Conservation (phyloP, 441 rosid species). For the Jatropha podagrica region DNA sequence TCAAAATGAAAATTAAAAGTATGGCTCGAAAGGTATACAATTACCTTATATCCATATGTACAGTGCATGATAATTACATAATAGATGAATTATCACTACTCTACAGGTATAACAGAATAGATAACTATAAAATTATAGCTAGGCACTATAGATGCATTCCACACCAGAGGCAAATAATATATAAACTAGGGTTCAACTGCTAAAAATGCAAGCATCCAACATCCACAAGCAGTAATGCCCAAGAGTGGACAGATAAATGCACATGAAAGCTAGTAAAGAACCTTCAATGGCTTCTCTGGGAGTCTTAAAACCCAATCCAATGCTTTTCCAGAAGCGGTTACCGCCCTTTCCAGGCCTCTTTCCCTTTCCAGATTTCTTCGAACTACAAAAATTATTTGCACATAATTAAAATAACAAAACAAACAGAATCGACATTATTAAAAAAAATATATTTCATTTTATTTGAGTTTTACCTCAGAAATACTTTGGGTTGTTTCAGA, state of each 20-base stretch:
- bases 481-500: slow-evolving; percentile 76
- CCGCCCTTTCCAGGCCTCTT: slow-evolving; percentile 86
- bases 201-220: not conserved
- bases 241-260: not conserved
- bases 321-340: slow-evolving; percentile 70
- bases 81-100: not conserved
- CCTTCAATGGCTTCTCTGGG: slow-evolving; percentile 86
- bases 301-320: slow-evolving; percentile 81
- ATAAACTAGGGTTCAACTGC: not conserved
- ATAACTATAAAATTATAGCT: not conserved
- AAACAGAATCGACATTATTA: not conserved
- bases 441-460: not conserved
- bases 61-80: not conserved
- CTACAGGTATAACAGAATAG: not conserved
- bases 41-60: not conserved
- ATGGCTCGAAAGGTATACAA: not conserved
- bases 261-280: not conserved
- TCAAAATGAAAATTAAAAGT: not conserved
- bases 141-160: not conserved
- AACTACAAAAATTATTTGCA: slow-evolving; percentile 30
- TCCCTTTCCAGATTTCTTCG: slow-evolving; percentile 71
- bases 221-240: not conserved
- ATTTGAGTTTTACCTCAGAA: slow-evolving; percentile 42
- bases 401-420: not conserved
- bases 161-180: not conserved